phyloP scores from a whole-genome alignment of 768 basidiomycete species.

The Peribolospora kevripleyi region DNA sequence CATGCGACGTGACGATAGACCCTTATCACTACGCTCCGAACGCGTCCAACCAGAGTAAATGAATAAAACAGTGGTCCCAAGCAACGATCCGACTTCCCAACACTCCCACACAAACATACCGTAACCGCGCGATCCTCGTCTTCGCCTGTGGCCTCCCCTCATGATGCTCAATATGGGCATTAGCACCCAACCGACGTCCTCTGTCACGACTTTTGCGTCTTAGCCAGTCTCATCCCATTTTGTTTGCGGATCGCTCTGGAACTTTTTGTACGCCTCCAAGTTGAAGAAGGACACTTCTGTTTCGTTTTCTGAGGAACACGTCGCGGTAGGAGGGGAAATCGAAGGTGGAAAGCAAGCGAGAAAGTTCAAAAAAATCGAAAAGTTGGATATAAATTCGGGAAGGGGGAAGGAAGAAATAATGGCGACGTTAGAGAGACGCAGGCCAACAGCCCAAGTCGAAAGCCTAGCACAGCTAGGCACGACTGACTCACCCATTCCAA shows the following conservation, averaged over 20 bases:
- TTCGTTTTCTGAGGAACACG: slow-evolving; percentile 50
- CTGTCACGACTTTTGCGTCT: too few relatives aligned
- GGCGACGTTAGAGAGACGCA: not conserved
- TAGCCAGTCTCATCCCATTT: slow-evolving; percentile 5
- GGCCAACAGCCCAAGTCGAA: not conserved
- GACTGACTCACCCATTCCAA: slow-evolving; percentile 45
- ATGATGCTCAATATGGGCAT: too few relatives aligned
- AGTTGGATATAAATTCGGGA: not conserved
- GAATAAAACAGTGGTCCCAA: too few relatives aligned
- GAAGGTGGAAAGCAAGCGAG: not conserved
- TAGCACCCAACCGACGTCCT: too few relatives aligned
- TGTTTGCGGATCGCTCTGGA: slow-evolving; percentile 52
- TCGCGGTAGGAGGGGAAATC: not conserved
- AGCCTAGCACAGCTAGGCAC: too few relatives aligned
- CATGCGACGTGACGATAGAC: too few relatives aligned
- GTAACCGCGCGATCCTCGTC: too few relatives aligned
- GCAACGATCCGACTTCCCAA: too few relatives aligned
- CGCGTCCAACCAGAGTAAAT: too few relatives aligned
- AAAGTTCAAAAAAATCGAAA: not conserved
- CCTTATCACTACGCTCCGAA: too few relatives aligned
- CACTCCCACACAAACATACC: too few relatives aligned
- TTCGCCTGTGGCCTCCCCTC: too few relatives aligned
- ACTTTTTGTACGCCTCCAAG: slow-evolving; percentile 44
- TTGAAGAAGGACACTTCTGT: slow-evolving; percentile 86
- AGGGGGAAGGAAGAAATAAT: not conserved